Base-by-base conservation (phyloP, 805 yeast genomes). In the Nakazawaea wickerhamii region DNA sequence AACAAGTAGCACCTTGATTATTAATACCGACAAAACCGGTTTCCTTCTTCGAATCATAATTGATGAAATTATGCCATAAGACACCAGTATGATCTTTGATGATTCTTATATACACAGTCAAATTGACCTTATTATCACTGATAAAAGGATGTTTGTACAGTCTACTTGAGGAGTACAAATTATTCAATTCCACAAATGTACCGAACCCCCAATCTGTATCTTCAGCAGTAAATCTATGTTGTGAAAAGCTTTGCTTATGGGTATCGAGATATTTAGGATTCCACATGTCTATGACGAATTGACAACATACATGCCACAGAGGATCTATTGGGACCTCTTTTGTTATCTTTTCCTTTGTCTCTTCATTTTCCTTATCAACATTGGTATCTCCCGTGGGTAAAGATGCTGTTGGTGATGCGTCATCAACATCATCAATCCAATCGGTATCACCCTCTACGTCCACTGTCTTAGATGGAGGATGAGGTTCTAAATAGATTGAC, bases 1-100 rank as follows among this genome's bases (percentile, higher is more conserved):
- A 93, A 61, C 99, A 93, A 0, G 99, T 93, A 2, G 99, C 99
- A 49, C 99, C 99, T 65, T 93, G 99, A 57, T 93, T 93, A 50
- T 79, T 82, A 48, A 93, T 75, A 1, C 99, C 99, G 7, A 89
- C 95, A 58, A 72, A 89, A 0, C 98, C 97, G 0, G 98, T 87
- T 40, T 68, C 79, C 53, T 80, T 76, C 58, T 89, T 88, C 1
- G 97, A 89, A 61, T 93, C 88, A 62, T 86, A 86, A 54, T 86
- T 84, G 31, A 71, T 48, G 52, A 89, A 88, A 57, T 84, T 84
- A 57, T 88, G 95, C 96, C 97, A 93, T 47, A 93, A 67, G 1
- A 90, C 95, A 3, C 96, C 96, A 0, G 99, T 93, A 18, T 88
- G 79, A 62, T 93, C 99, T 49, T 84, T 81, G 48, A 91, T 68